Evolutionary conservation across 805 yeast species (phyloP).

Genomic region (Yamadazyma olivae): DNA sequence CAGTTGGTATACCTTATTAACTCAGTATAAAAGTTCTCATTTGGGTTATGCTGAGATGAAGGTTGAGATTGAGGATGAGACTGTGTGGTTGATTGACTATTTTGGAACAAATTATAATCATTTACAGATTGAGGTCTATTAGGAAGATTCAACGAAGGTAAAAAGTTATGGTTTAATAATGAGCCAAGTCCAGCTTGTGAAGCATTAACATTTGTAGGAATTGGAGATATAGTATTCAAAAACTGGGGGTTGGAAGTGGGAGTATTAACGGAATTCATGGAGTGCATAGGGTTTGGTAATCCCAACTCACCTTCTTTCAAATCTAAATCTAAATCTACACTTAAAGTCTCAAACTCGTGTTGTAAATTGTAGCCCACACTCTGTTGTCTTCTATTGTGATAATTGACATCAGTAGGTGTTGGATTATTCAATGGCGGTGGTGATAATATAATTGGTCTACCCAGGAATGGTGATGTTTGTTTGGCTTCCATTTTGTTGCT

Average conservation of each 20-base stretch:
- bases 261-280: conserved; percentile 2
- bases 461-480: conserved; percentile 18
- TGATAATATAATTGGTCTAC: conserved; percentile 39
- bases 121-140: conserved; percentile 43
- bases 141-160: conserved; percentile 29
- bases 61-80: conserved; percentile 5
- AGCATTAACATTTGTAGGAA: conserved; percentile 12
- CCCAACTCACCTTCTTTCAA: conserved; percentile 18
- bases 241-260: conserved; percentile 4
- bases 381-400: conserved; percentile 32
- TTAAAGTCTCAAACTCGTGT: conserved; percentile 46
- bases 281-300: not conserved
- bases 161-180: conserved; percentile 23
- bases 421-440: conserved; percentile 37
- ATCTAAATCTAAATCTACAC: conserved; percentile 45
- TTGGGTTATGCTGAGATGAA: not conserved
- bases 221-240: conserved; percentile 9
- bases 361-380: conserved; percentile 45
- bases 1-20: conserved; percentile 48
- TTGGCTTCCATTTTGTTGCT: conserved; percentile 13
- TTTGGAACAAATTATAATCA: conserved; percentile 23
- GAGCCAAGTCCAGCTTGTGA: conserved; percentile 22
- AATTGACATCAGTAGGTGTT: not conserved
- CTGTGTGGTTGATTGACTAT: conserved; percentile 5
- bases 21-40: conserved; percentile 44